Evolutionary conservation across 306 rosid species (phyloP).

Genomic region (Gillenia trifoliata): DNA sequence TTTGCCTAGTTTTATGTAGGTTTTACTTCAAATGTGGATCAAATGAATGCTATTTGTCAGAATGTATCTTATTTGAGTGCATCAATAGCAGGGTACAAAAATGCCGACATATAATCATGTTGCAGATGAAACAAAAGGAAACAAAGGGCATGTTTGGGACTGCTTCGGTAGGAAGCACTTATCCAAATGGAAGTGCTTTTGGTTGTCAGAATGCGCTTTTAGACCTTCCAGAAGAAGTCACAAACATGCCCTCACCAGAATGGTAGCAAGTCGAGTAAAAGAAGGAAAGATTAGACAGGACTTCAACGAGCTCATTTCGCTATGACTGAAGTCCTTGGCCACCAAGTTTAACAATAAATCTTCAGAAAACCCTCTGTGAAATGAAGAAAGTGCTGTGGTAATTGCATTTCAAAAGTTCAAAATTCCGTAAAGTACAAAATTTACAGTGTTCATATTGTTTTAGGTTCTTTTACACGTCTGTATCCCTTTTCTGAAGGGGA

Average conservation of each 20-base stretch:
- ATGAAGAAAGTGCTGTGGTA: neutral
- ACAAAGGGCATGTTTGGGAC: neutral
- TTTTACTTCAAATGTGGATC: neutral
- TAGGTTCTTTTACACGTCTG: neutral
- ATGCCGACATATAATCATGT: neutral
- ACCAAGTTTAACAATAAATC: neutral
- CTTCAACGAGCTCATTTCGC: no score
- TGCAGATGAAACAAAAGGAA: neutral
- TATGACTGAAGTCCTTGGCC: neutral
- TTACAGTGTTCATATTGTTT: neutral
- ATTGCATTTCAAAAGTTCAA: neutral
- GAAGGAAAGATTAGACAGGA: no score
- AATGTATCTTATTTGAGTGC: neutral
- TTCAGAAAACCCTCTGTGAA: neutral
- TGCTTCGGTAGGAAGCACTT: neutral
- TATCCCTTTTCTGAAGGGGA: neutral
- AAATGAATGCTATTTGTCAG: neutral
- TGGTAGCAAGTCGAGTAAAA: no score
- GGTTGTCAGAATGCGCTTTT: neutral
- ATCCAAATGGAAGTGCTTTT: neutral
- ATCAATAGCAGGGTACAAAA: neutral
- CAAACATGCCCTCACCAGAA: neutral
- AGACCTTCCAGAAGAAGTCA: neutral
- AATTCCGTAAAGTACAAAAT: neutral
- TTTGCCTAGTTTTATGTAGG: neutral